phyloP scores from a whole-genome alignment of 148 eudicot species.

The Chenopodium berlandieri region DNA sequence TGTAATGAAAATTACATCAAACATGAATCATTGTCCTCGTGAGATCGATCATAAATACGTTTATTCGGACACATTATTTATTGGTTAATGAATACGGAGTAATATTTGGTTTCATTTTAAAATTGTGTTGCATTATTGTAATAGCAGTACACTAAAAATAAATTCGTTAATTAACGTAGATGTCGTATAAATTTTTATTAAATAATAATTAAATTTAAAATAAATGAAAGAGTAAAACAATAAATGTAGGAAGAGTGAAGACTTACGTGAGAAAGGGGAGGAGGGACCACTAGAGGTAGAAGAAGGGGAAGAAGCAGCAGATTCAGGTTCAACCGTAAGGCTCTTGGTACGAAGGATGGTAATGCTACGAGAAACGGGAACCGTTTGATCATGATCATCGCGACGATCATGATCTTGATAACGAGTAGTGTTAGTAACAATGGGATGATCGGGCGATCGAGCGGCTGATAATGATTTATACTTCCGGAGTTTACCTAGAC shows the following conservation, averaged over 20 bases:
- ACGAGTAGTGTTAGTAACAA: not conserved
- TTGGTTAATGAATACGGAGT: too few species aligned
- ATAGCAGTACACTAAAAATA: too few species aligned
- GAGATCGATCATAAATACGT: too few species aligned
- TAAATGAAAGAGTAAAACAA: too few species aligned
- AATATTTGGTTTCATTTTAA: too few species aligned
- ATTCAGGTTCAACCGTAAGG: constrained; percentile 31
- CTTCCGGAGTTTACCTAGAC: constrained; percentile 54
- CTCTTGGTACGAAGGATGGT: constrained; percentile 34
- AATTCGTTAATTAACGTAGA: too few species aligned
- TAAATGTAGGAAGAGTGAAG: not conserved
- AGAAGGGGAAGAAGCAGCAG: constrained; percentile 49
- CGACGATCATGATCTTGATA: not conserved
- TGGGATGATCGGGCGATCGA: constrained; percentile 30
- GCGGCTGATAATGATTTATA: constrained; percentile 51
- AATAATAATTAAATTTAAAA: too few species aligned
- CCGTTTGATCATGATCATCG: constrained; percentile 2
- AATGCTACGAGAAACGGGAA: constrained; percentile 43
- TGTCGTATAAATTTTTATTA: too few species aligned
- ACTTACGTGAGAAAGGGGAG: constrained; percentile 58
- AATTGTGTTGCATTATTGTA: too few species aligned
- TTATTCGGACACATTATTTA: too few species aligned
- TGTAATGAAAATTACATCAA: too few species aligned
- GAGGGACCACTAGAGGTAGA: constrained; percentile 38
- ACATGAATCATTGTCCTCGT: too few species aligned